Evolutionary conservation across 345 rosid genomes (phyloP), one percentile per base, ranked within the genome.

Genomic region (Rhodomyrtus tomentosa): DNA sequence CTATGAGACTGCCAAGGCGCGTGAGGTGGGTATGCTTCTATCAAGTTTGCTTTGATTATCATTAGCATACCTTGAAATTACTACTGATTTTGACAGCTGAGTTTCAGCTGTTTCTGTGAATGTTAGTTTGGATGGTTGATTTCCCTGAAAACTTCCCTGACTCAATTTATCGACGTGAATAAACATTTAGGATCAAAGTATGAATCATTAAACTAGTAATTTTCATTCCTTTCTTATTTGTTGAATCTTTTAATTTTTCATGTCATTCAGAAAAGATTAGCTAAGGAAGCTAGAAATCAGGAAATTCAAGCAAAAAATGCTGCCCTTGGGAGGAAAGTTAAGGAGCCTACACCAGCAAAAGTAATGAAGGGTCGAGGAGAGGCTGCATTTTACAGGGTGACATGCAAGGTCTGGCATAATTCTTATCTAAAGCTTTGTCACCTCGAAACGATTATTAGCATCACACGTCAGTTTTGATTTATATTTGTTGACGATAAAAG

Each of bases 351-450:
- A 79, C 90, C 92, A 86, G 85, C 91, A 38, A 96, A 92, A 92
- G 92, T 87, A 82, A 80, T 92, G 86, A 95, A 92, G 90, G 93
- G 92, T 84, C 95, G 99, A 86, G 99, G 98, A 83, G 99, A 94
- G 90, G 95, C 97, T 89, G 93, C 97, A 14, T 95, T 93, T 91
- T 96, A 92, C 92, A 92, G 95, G 93, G 98, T 96, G 55, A 92
- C 93, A 85, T 96, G 99, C 93, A 95, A 90, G 99, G 99, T 96
- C 83, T 91, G 92, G 48, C 74, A 85, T 84, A 62, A 82, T 81
- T 86, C 51, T 81, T 55, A 40, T 56, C 53, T 55, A 82, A 62
- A 45, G 53, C 52, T 84, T 73, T 73, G 0, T 54, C 52, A n/a
- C 45, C 53, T 76, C 10, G 6, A 50, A 50, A 29, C 32, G 40